Percentiles rank a stretch among this genome's conserved stretches.
Evolutionary conservation across 2,329 filamentous ascomycete genomes (phyloP).

Genomic region (Trichoderma koningii): DNA sequence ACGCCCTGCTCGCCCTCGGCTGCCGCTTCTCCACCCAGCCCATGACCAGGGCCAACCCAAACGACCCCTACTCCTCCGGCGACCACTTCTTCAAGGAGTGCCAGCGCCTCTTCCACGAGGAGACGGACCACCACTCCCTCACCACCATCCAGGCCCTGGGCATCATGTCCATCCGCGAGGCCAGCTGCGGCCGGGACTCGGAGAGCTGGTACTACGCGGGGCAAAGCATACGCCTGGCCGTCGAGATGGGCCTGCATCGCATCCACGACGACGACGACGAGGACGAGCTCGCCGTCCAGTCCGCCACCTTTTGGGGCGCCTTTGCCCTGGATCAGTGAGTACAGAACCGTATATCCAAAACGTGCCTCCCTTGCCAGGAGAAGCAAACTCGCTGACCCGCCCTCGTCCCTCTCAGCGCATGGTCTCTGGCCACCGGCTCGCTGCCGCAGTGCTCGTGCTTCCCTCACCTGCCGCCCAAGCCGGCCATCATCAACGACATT

Average conservation of each 20-base stretch:
- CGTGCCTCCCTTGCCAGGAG: neutral
- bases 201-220: conserved; percentile 73
- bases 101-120: conserved; percentile 59
- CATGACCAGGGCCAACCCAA: conserved; percentile 62
- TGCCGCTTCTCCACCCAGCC: conserved; percentile 69
- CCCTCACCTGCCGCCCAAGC: conserved; percentile 59
- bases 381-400: conserved; percentile 31
- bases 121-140: conserved; percentile 61
- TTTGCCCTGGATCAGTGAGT: conserved; percentile 65
- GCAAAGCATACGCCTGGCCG: conserved; percentile 69
- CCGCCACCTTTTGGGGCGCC: conserved; percentile 64
- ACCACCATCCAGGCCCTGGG: conserved; percentile 75
- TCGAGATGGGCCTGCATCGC: conserved; percentile 71
- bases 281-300: conserved; percentile 59
- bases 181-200: conserved; percentile 70
- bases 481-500: conserved; percentile 60
- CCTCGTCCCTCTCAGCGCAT: conserved; percentile 49
- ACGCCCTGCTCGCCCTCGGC: conserved; percentile 65
- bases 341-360: neutral
- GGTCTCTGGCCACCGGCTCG: conserved; percentile 65
- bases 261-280: conserved; percentile 51
- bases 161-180: conserved; percentile 75
- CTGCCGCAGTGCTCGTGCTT: conserved; percentile 62
- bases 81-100: conserved; percentile 75
- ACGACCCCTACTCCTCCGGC: conserved; percentile 65